Evolutionary conservation across 495 filamentous ascomycete genomes (phyloP).

Genomic region (Aspergillus bridgeri): DNA sequence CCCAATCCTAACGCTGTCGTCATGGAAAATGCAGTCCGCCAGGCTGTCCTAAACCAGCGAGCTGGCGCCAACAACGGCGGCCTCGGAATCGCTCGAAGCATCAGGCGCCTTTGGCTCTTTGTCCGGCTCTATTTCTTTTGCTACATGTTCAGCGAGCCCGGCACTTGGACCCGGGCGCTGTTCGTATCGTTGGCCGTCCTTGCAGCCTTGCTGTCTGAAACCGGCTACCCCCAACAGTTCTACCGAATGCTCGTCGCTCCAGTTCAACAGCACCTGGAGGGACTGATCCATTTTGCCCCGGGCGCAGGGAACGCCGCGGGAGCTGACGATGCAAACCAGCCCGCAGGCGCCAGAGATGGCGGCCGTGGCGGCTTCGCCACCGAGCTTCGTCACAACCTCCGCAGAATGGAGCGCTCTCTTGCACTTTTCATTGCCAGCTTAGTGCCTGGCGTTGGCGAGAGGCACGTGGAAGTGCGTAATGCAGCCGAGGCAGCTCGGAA

Average conservation of each 20-base stretch:
- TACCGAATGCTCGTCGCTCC: constrained; percentile 56
- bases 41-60: constrained; percentile 39
- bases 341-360: constrained; percentile 7
- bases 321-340: constrained; percentile 18
- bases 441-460: constrained; percentile 78
- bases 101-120: constrained; percentile 72
- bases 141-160: constrained; percentile 73
- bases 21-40: constrained; percentile 37
- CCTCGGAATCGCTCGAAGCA: constrained; percentile 44
- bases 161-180: constrained; percentile 66
- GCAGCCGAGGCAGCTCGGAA: constrained; percentile 55
- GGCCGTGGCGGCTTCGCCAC: constrained; percentile 8
- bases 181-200: constrained; percentile 58
- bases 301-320: constrained; percentile 10
- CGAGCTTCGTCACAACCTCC: constrained; percentile 44
- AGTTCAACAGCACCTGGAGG: constrained; percentile 68
- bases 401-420: constrained; percentile 68
- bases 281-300: constrained; percentile 56
- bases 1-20: constrained; percentile 27
- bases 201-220: constrained; percentile 61
- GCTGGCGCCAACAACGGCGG: constrained; percentile 38
- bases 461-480: constrained; percentile 70
- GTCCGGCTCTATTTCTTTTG: constrained; percentile 71
- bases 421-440: constrained; percentile 82
- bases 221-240: constrained; percentile 57